A percentile compares a stretch with the other conserved stretches of the same genome.
Evolutionary conservation across 2,329 filamentous ascomycete species (phyloP).

Genomic region (Zopfia rhizophila): DNA sequence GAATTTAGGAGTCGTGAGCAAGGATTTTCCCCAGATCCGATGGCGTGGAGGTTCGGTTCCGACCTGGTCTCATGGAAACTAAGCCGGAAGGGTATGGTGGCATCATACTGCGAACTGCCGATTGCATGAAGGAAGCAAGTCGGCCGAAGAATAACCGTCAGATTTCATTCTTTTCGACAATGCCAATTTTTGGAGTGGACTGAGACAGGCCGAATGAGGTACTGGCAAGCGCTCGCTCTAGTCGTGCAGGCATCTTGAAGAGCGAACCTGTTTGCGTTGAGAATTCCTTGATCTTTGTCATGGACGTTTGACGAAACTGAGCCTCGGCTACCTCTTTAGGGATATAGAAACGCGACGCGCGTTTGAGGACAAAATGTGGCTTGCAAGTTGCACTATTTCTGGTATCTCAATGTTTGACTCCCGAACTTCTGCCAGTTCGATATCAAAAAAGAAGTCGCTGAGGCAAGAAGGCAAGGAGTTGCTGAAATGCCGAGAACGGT

Average conservation of each 20-base stretch:
- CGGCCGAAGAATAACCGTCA: constrained; percentile 4
- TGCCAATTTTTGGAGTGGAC: no score
- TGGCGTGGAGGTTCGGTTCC: not conserved
- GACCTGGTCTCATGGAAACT: constrained; percentile 1
- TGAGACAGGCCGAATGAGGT: constrained; percentile 4
- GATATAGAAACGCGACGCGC: not conserved
- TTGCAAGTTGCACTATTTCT: no score
- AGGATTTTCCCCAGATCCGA: constrained; percentile 12
- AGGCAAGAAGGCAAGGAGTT: no score
- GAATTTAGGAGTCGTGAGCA: not conserved
- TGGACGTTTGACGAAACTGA: no score
- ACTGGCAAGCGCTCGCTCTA: constrained; percentile 9
- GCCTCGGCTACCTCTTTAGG: not conserved
- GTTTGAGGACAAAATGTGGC: not conserved
- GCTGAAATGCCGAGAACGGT: no score
- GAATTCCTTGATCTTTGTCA: no score
- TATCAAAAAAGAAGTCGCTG: no score
- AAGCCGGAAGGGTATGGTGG: not conserved
- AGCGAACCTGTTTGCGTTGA: no score
- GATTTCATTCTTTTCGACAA: no score
- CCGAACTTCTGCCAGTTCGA: no score
- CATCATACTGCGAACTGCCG: not conserved
- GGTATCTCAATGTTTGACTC: no score
- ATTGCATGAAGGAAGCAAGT: not conserved
- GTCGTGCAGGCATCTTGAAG: not conserved